Evolutionary conservation across 495 filamentous ascomycete species (phyloP), one percentile per base, ranked within the genome.

Genomic region (Lichenothelia convexa): DNA sequence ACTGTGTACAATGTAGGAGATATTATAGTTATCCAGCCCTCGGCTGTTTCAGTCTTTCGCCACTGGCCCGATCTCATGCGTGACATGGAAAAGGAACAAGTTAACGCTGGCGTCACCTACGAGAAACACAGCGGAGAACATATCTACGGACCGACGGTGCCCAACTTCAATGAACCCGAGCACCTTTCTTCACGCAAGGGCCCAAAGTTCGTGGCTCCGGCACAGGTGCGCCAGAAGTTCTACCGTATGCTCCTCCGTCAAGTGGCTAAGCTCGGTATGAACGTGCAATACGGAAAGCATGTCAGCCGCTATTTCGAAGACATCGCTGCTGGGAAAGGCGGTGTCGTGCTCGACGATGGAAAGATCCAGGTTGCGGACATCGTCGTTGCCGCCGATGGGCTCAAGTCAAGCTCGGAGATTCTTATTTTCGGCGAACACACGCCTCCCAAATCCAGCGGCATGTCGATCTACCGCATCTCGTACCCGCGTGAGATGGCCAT

Each of bases 51-150:
- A 13, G 63, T 68, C 39, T 61, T 76, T 37, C 54, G 58, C 34
- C 59, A 71, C 31, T 74, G 68, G 68, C 71, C 71, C 4, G 64
- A 66, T 18, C n/a, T n/a, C n/a, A n/a, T n/a, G n/a, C n/a, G n/a
- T n/a, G n/a, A 29, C 1, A 50, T 74, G 46, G 44, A 45, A 6
- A 45, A 59, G 22, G 60, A 70, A 42, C 63, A 65, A 35, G 53
- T 56, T 38, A 55, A 66, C 37, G 50, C 58, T 15, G 64, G 59
- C 60, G 57, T 70, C 11, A 60, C 61, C 34, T 65, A 57, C 5
- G 63, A 61, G 50, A 69, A 68, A 45, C 62, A 69, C 43, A 58
- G 47, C 18, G 70, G 68, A 11, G 55, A 67, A 22, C 51, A 39
- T 12, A 57, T 70, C 8, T 43, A 47, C 24, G 1, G 19, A 12